Evolutionary conservation across 208 protist genomes (phyloP).

Genomic region (Plasmodiophora brassicae): DNA sequence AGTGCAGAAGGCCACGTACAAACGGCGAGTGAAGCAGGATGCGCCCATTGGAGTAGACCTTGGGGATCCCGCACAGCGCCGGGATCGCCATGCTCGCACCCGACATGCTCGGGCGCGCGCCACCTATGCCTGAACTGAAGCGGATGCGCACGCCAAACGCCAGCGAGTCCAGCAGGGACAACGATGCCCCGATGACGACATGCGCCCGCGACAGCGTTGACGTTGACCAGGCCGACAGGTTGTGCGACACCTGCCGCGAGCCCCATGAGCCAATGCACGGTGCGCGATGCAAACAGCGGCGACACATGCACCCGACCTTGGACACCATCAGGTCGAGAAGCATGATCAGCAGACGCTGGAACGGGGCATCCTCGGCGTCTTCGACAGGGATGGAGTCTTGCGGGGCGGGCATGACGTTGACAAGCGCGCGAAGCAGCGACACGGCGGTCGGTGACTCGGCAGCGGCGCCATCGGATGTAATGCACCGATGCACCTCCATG

Average conservation of each 20-base stretch:
- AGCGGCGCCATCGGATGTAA: not conserved
- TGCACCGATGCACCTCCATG: not conserved
- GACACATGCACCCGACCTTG: too few relatives aligned
- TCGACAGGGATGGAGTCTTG: not conserved
- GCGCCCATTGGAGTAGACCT: conserved; percentile 8
- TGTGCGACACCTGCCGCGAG: too few relatives aligned
- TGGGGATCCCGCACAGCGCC: not conserved
- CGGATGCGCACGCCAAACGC: not conserved
- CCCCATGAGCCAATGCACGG: too few relatives aligned
- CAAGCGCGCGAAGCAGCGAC: not conserved
- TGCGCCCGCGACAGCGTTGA: not conserved
- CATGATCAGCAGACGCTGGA: not conserved
- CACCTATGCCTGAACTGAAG: too few relatives aligned
- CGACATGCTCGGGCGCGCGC: too few relatives aligned
- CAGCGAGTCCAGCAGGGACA: not conserved
- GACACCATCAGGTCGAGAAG: not conserved
- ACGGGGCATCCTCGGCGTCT: not conserved
- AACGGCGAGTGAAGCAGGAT: conserved; percentile 6
- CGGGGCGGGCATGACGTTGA: not conserved
- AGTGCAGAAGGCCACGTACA: not conserved
- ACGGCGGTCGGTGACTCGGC: not conserved
- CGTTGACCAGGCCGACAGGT: not conserved
- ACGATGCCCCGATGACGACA: not conserved
- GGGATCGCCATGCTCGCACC: not conserved
- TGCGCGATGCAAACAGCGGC: too few relatives aligned